phyloP scores from a whole-genome alignment of 2,329 filamentous ascomycete species.

The Rutstroemia sp. region DNA sequence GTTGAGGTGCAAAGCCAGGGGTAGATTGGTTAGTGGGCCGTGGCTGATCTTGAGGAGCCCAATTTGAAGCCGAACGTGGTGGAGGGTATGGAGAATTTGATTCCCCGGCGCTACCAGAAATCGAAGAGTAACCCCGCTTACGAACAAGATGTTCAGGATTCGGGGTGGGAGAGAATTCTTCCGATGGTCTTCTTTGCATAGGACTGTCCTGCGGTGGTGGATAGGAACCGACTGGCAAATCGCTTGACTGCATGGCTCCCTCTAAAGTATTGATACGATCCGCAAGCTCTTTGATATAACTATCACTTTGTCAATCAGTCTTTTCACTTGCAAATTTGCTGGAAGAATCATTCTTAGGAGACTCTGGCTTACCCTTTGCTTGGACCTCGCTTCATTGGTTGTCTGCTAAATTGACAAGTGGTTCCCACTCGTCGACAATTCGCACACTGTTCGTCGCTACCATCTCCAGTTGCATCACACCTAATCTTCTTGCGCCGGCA shows the following conservation, averaged over 20 bases:
- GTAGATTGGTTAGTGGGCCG: conserved; percentile 14
- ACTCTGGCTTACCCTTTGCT: conserved; percentile 66
- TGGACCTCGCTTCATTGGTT: conserved; percentile 81
- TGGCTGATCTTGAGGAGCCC: conserved; percentile 19
- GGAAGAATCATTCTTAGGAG: not conserved
- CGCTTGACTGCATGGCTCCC: conserved; percentile 53
- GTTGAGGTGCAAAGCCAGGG: conserved; percentile 12
- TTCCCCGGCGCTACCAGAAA: conserved; percentile 36
- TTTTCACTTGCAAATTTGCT: conserved; percentile 5
- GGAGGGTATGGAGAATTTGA: conserved; percentile 34
- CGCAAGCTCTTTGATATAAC: conserved; percentile 86
- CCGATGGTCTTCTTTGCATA: conserved; percentile 36
- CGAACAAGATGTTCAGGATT: conserved; percentile 33
- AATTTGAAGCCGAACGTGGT: conserved; percentile 19
- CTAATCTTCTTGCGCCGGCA: conserved; percentile 86
- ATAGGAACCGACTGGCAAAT: conserved; percentile 32
- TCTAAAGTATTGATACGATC: conserved; percentile 79
- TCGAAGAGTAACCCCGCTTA: conserved; percentile 41
- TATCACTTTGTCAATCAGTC: conserved; percentile 30
- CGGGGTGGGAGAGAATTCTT: conserved; percentile 46
- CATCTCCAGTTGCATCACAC: conserved; percentile 74
- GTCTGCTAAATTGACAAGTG: conserved; percentile 76
- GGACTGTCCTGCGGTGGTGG: conserved; percentile 32
- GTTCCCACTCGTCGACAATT: conserved; percentile 73
- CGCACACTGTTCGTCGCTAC: conserved; percentile 66